Evolutionary conservation across 1,284 basidiomycete species (phyloP).

Genomic region (Salmacisia buchloeana): DNA sequence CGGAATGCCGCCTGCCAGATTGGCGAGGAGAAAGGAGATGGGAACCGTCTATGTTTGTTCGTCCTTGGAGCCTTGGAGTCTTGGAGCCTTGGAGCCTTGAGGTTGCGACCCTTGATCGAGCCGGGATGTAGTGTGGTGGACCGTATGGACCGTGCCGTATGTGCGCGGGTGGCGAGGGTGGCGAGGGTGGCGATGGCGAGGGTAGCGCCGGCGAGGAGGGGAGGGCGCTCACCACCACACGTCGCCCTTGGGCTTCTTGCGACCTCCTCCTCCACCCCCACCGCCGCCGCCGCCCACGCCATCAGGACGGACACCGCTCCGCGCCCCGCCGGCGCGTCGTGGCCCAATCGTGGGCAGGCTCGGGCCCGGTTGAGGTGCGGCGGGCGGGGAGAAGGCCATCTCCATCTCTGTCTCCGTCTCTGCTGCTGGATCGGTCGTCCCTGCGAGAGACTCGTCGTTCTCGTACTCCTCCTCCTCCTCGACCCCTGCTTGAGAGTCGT

Average conservation of each 20-base stretch:
- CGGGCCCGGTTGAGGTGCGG: conserved; percentile 8
- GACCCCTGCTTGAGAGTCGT: too few relatives aligned
- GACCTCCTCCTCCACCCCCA: background rate
- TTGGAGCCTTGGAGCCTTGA: too few relatives aligned
- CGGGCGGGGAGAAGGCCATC: conserved; percentile 1
- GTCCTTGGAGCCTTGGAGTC: too few relatives aligned
- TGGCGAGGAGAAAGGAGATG: too few relatives aligned
- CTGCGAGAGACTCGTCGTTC: too few relatives aligned
- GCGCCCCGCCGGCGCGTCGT: background rate
- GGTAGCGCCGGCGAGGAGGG: background rate
- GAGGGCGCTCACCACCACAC: conserved; percentile 22
- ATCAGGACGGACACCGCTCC: conserved; percentile 1
- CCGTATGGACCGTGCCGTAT: too few relatives aligned
- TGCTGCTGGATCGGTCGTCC: background rate
- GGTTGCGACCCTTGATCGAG: too few relatives aligned
- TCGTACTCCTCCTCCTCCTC: too few relatives aligned
- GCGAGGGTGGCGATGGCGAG: background rate
- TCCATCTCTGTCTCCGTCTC: background rate
- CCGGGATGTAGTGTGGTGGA: too few relatives aligned
- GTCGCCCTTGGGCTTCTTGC: conserved; percentile 20
- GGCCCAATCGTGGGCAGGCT: background rate
- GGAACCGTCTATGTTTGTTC: too few relatives aligned
- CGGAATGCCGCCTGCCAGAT: too few relatives aligned
- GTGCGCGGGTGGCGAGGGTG: too few relatives aligned
- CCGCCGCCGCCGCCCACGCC: background rate